These are phyloP conservation scores for Diplogelasinospora grovesii DNA, from an alignment of 495 filamentous ascomycete genomes.

Conservation along the genomic window DNA sequence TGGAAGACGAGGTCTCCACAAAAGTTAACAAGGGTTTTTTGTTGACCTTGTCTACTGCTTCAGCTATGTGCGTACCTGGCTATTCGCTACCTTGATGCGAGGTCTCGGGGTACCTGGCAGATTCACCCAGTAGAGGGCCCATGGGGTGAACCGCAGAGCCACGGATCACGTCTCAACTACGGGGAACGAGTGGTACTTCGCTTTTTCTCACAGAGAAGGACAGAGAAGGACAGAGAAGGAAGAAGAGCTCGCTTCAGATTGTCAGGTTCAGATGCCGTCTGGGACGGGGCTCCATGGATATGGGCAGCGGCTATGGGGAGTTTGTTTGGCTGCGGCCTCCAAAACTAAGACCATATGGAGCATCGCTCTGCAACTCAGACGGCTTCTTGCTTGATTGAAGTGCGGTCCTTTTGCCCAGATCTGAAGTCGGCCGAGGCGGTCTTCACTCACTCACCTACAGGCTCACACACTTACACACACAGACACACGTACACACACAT, in stretches of 20 bases:
- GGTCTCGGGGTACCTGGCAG: constrained; percentile 8
- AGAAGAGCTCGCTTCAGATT: not conserved
- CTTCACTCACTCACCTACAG: constrained; percentile 9
- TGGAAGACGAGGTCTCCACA: constrained; percentile 23
- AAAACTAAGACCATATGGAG: constrained; percentile 12
- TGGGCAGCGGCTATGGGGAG: constrained; percentile 7
- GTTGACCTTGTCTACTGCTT: constrained; percentile 3
- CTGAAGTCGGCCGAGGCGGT: constrained; percentile 14
- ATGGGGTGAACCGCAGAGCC: too few species aligned
- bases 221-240: constrained; percentile 5
- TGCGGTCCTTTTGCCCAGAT: constrained; percentile 24
- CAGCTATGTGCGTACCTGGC: constrained; percentile 1
- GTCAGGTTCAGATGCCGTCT: constrained; percentile 1
- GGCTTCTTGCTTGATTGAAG: constrained; percentile 31
- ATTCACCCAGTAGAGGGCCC: too few species aligned
- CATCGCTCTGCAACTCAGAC: constrained; percentile 21
- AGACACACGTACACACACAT: constrained; percentile 23
- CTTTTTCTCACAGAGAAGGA: too few species aligned
- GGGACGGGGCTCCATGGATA: constrained; percentile 8
- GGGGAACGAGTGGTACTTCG: too few species aligned
- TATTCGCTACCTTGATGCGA: constrained; percentile 11
- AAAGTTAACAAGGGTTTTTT: constrained; percentile 16
- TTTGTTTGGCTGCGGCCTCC: constrained; percentile 16
- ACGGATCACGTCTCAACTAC: too few species aligned
- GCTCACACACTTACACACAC: too few species aligned